Evolutionary conservation across 2,329 filamentous ascomycete genomes (phyloP).

Genomic region (Fusarium chuoi): DNA sequence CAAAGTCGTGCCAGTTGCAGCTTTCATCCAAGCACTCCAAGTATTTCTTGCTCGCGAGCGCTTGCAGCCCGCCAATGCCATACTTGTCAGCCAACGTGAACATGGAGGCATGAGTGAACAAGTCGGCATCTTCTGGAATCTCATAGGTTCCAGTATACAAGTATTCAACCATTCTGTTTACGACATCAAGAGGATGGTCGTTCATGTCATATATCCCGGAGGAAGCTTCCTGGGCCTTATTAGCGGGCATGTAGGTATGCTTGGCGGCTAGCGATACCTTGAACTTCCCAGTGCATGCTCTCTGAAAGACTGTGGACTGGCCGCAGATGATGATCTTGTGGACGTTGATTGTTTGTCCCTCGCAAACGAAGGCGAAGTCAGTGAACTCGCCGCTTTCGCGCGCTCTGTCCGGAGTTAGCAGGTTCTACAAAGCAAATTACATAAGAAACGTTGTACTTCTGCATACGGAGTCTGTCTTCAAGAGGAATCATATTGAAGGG

Average conservation of each 20-base stretch:
- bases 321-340: constrained; percentile 1
- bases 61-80: neutral
- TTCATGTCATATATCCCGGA: neutral
- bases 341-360: neutral
- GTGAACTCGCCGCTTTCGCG: neutral
- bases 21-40: neutral
- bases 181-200: neutral
- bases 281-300: neutral
- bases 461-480: neutral
- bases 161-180: neutral
- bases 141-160: neutral
- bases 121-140: rapidly evolving
- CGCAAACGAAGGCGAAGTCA: constrained; percentile 1
- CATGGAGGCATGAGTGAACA: neutral
- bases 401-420: rapidly evolving
- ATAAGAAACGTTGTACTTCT: rapidly evolving
- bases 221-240: neutral
- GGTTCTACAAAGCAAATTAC: rapidly evolving
- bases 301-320: neutral
- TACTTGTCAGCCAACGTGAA: neutral
- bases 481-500: neutral
- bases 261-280: neutral
- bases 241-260: rapidly evolving
- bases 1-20: neutral
- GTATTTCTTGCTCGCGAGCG: rapidly evolving